Percentiles rank a stretch among this genome's conserved stretches.
These are phyloP conservation scores for Malus fusca DNA, from an alignment of 306 rosid species.

Conservation along the genomic window DNA sequence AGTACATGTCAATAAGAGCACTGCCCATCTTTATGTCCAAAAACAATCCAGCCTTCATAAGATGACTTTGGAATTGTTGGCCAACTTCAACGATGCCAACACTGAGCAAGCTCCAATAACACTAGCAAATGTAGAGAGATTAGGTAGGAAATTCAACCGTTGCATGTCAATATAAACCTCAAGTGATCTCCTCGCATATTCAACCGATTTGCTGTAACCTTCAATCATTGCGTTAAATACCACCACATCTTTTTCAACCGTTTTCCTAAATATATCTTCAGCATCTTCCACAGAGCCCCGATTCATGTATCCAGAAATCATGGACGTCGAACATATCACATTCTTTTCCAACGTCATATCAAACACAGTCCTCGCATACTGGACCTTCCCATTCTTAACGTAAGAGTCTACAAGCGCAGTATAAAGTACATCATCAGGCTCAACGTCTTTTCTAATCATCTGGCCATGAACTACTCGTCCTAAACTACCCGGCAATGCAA, in stretches of 20 bases:
- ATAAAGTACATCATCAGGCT: constrained; percentile 64
- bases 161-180: constrained; percentile 75
- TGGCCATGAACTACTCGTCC: constrained; percentile 70
- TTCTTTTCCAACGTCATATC: constrained; percentile 59
- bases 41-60: constrained; percentile 54
- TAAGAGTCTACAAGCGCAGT: constrained; percentile 73
- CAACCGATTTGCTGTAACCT: constrained; percentile 70
- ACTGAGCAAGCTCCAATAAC: constrained; percentile 74
- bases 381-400: constrained; percentile 52
- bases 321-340: constrained; percentile 69
- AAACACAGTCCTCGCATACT: constrained; percentile 60
- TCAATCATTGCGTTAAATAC: constrained; percentile 92
- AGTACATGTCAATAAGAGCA: constrained; percentile 81
- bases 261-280: constrained; percentile 51
- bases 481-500: constrained; percentile 22
- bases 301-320: constrained; percentile 89
- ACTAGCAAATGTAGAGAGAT: constrained; percentile 81
- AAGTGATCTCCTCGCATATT: constrained; percentile 54
- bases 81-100: constrained; percentile 61
- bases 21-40: constrained; percentile 59
- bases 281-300: constrained; percentile 51
- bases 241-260: constrained; percentile 64
- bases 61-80: constrained; percentile 69
- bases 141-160: constrained; percentile 54
- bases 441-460: constrained; percentile 48